Percentiles rank a stretch among this genome's conserved stretches.
Evolutionary conservation across 129 eudicot genomes (phyloP).

Genomic region (Pseudognaphalium luteoalbum): DNA sequence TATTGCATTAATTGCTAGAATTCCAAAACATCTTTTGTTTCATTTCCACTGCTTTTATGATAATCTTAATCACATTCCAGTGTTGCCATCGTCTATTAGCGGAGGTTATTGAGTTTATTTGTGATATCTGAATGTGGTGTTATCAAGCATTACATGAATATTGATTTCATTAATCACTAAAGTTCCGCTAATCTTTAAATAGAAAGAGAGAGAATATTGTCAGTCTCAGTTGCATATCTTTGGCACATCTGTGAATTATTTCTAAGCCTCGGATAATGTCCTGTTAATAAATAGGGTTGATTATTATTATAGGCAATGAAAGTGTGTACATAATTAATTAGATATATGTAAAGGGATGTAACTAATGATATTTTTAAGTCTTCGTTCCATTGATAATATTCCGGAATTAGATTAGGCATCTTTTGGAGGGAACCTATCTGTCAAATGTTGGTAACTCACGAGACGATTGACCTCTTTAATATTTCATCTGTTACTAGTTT

Average conservation of each 20-base stretch:
- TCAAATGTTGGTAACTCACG: not conserved
- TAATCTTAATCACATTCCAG: no score
- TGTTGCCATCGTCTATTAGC: no score
- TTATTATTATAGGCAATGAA: not conserved
- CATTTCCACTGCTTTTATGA: not conserved
- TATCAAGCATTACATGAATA: not conserved
- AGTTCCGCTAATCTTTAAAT: not conserved
- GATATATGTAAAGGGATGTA: not conserved
- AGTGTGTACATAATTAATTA: not conserved
- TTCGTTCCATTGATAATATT: no score
- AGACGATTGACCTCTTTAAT: not conserved
- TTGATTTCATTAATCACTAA: not conserved
- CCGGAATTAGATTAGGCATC: not conserved
- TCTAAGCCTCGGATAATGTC: not conserved
- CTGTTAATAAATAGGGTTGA: not conserved
- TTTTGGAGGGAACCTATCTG: not conserved
- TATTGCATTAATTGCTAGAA: not conserved
- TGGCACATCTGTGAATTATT: not conserved
- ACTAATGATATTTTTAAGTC: not conserved
- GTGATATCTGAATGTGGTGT: no score
- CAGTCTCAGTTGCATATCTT: not conserved
- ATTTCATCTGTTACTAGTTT: not conserved
- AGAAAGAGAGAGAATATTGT: no score
- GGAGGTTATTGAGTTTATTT: no score
- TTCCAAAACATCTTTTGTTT: not conserved